Base-by-base conservation (phyloP, 371 early-diverging fungal genomes). In the Haplosporangium sp. region DNA sequence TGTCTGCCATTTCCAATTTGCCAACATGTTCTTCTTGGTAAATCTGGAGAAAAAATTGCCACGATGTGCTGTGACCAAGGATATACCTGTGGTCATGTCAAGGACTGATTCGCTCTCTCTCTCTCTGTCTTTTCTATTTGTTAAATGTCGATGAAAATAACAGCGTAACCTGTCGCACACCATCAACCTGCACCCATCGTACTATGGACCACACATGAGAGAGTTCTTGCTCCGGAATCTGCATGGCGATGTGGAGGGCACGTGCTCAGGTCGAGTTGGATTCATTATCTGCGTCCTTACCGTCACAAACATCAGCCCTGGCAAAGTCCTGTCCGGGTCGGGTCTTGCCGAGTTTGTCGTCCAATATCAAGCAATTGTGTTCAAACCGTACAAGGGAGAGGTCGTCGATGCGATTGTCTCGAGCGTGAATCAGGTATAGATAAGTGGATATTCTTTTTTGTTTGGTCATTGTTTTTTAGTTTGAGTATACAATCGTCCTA, bases 371-470 rank as follows among this genome's bases (percentile, higher is more conserved):
- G 99, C 99, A 8, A 92, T 99, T 68, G 95, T 99, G 6, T 95
- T 99, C 73, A 98, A 96, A 77, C 99, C 99, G 20, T 97, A 95
- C 84, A 98, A 95, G 71, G 95, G 95, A 54, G 96, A 99, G 84
- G 99, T 99, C 2, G 85, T 99, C 5, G 99, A 99, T 82, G 99
- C 95, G 0, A 89, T 95, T 13, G 98, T 99, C 5, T 94, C 94
- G 0, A 94, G 93, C 40, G 98, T 99, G 13, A 98, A 95, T 77
- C 96, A 95, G 90, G 95, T 94, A 83, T 6, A 7, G n/a, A 43
- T 29, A 29, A 46, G 14, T 10, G 18, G 8, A 38, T 51, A 1
- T 46, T 46, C 5, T 46, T n/a, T 12, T n/a, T 46, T 46, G 16
- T 46, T 12, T 9, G 16, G 0, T 10, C 46, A 29, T 29, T 4